Evolutionary conservation across 495 filamentous ascomycete genomes (phyloP).

Genomic region (Trichoderma asperelloides): DNA sequence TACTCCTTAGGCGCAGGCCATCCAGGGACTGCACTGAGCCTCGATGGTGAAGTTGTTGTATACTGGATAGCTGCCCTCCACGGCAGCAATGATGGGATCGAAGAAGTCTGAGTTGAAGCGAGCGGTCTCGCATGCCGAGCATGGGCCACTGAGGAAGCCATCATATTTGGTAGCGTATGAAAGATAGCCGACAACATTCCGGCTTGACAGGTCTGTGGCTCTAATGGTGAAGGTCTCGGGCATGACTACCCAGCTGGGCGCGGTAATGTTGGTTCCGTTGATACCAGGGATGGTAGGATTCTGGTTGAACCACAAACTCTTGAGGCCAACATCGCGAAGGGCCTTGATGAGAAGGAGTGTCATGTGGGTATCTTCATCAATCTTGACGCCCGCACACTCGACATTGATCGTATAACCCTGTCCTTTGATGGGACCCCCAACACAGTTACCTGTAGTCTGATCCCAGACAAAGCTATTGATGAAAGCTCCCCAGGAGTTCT

Average conservation of each 20-base stretch:
- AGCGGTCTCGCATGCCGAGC: neutral
- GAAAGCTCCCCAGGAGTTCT: neutral
- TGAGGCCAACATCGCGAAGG: neutral
- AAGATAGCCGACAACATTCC: neutral
- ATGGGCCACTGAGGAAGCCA: slow-evolving; percentile 1
- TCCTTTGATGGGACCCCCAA: slow-evolving; percentile 1
- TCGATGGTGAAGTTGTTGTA: slow-evolving; percentile 5
- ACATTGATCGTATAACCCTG: slow-evolving; percentile 2
- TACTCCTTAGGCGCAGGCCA: neutral
- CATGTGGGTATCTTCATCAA: slow-evolving; percentile 1
- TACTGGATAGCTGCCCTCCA: neutral
- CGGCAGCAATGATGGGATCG: neutral
- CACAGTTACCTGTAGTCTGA: slow-evolving; percentile 2
- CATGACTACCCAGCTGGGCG: neutral
- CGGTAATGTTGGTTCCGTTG: neutral
- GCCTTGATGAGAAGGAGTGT: neutral
- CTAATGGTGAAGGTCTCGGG: neutral
- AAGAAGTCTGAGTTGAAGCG: slow-evolving; percentile 3
- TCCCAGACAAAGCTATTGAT: slow-evolving; percentile 2
- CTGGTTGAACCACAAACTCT: slow-evolving; percentile 5
- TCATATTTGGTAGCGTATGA: slow-evolving; percentile 4
- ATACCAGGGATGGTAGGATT: neutral
- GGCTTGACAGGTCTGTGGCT: neutral
- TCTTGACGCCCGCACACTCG: neutral
- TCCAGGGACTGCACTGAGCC: slow-evolving; percentile 1